Conservation (phyloP, 2,329 filamentous ascomycete species). For the Penicillium sp. region DNA sequence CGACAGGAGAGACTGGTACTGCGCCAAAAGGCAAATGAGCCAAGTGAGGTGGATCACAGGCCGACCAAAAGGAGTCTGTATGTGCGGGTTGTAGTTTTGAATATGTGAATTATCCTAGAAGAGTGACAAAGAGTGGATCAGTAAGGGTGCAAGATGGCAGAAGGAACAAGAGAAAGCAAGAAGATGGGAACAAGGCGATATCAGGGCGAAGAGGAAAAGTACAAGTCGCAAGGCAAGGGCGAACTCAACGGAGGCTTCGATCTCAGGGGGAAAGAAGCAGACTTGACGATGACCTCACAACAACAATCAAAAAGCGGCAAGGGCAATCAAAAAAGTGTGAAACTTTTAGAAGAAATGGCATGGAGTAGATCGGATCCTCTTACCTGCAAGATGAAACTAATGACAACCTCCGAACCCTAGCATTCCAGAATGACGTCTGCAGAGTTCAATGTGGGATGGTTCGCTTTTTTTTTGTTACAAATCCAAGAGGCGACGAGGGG, state of each 20-base stretch:
- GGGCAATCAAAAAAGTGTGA: not conserved
- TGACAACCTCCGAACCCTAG: conserved; percentile 14
- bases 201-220: conserved; percentile 7
- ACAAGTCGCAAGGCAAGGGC: conserved; percentile 11
- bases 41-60: conserved; percentile 20
- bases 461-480: conserved; percentile 13
- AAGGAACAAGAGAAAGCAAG: not conserved
- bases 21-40: conserved; percentile 22
- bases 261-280: conserved; percentile 5
- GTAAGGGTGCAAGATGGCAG: conserved; percentile 8
- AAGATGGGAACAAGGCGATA: conserved; percentile 2
- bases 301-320: not conserved
- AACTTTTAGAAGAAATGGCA: not conserved
- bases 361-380: conserved; percentile 9
- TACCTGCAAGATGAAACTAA: conserved; percentile 21
- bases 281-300: conserved; percentile 4
- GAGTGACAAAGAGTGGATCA: conserved; percentile 16
- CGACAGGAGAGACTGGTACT: conserved; percentile 22
- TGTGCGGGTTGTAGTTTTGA: conserved; percentile 21
- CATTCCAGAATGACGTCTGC: conserved; percentile 24
- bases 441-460: conserved; percentile 20
- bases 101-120: conserved; percentile 15
- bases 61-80: conserved; percentile 21
- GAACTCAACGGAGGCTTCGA: conserved; percentile 14
- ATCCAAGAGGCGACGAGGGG: conserved; percentile 11